These are phyloP conservation scores for Ceratocystis diversiconidia DNA, from an alignment of 2,329 filamentous ascomycete species.

Conservation along the genomic window DNA sequence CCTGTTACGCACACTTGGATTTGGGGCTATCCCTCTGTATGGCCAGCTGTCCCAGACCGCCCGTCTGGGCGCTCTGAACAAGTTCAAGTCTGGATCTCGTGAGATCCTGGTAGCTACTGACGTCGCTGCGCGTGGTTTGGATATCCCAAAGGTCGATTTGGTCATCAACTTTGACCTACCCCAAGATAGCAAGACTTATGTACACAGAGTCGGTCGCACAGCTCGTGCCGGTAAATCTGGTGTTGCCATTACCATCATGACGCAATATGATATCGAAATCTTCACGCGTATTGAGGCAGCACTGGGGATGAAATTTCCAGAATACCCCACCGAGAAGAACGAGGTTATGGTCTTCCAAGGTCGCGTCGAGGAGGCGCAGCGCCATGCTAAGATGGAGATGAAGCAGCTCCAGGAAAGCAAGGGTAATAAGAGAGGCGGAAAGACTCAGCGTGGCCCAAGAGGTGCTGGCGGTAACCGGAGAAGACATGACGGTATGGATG, in stretches of 20 bases:
- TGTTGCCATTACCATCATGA: conserved; percentile 65
- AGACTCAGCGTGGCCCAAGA: conserved; percentile 25
- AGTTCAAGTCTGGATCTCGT: conserved; percentile 68
- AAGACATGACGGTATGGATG: conserved; percentile 52
- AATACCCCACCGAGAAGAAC: conserved; percentile 59
- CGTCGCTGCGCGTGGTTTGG: conserved; percentile 81
- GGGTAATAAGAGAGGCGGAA: conserved; percentile 39
- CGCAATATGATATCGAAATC: conserved; percentile 75
- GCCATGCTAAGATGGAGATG: conserved; percentile 66
- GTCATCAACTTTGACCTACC: conserved; percentile 80
- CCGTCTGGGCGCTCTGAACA: conserved; percentile 74
- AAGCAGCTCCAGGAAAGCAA: conserved; percentile 61
- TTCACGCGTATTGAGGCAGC: conserved; percentile 71
- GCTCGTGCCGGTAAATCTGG: conserved; percentile 77
- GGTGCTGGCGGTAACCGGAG: conserved; percentile 29
- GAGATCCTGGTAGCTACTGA: conserved; percentile 87
- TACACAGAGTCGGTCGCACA: conserved; percentile 78
- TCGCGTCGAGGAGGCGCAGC: conserved; percentile 70
- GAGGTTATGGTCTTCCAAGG: conserved; percentile 72
- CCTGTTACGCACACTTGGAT: conserved; percentile 68
- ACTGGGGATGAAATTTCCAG: conserved; percentile 59
- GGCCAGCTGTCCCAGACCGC: conserved; percentile 80
- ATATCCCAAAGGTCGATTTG: conserved; percentile 81
- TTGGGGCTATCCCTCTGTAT: conserved; percentile 83
- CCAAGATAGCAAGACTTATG: conserved; percentile 75